These are phyloP conservation scores for Chaetomium globosum DNA, from an alignment of 2,329 filamentous ascomycete genomes.

Conservation along the genomic window DNA sequence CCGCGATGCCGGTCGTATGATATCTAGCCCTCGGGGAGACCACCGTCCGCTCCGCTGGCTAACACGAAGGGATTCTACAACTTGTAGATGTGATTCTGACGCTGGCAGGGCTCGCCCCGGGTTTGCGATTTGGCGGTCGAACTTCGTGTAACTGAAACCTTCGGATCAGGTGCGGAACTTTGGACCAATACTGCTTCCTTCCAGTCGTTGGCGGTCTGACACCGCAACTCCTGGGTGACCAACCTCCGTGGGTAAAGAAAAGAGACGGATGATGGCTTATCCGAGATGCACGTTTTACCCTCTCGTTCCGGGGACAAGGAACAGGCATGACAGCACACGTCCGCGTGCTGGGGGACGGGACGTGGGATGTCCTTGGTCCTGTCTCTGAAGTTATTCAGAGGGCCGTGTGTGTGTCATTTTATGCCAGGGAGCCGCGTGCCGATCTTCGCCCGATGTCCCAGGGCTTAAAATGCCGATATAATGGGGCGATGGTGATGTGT, in stretches of 20 bases:
- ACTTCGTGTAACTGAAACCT: constrained; percentile 21
- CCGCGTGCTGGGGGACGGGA: constrained; percentile 2
- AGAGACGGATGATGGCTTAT: constrained; percentile 14
- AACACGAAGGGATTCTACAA: constrained; percentile 7
- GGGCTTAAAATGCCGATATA: constrained; percentile 9
- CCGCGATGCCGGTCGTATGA: constrained; percentile 24
- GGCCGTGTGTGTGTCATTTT: constrained; percentile 9
- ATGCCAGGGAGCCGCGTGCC: constrained; percentile 26
- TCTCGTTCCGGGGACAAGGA: not conserved
- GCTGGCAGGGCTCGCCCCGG: constrained; percentile 20
- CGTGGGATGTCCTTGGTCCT: constrained; percentile 4
- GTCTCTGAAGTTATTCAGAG: constrained; percentile 1
- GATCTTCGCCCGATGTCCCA: constrained; percentile 26
- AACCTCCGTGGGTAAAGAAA: not conserved
- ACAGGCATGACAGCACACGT: constrained; percentile 1
- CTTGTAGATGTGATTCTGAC: constrained; percentile 9
- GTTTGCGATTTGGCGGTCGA: constrained; percentile 10
- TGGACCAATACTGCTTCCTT: constrained; percentile 15
- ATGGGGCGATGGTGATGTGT: constrained; percentile 21
- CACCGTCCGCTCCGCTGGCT: constrained; percentile 25
- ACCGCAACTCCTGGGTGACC: constrained; percentile 8
- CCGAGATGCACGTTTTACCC: not conserved
- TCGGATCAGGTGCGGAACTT: constrained; percentile 22
- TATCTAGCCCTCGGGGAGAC: constrained; percentile 16
- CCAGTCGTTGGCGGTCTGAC: constrained; percentile 21